Percentiles rank a stretch among this genome's conserved stretches.
Conservation (phyloP, 108 stramenopile genomes). For the Asterionellopsis glacialis region DNA sequence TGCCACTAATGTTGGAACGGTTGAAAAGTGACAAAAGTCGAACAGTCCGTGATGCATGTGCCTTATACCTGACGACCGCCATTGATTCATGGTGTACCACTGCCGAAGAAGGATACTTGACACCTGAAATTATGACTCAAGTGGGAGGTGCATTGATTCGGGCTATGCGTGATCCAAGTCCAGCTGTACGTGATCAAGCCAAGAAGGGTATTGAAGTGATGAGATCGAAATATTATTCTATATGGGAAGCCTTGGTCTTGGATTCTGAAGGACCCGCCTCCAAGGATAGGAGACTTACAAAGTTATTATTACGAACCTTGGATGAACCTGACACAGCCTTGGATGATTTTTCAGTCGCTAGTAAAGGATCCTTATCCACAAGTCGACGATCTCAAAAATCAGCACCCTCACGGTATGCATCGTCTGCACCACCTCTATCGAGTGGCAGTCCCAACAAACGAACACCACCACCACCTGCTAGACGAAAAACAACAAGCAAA, state of each 20-base stretch:
- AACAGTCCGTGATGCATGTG: constrained; percentile 76
- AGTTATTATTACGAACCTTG: constrained; percentile 34
- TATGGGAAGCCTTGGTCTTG: constrained; percentile 52
- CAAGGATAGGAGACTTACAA: constrained; percentile 44
- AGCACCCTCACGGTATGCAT: too few relatives aligned
- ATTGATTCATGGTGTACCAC: constrained; percentile 44
- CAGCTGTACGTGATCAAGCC: constrained; percentile 51
- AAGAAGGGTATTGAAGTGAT: constrained; percentile 54
- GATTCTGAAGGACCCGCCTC: constrained; percentile 27
- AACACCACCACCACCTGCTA: too few relatives aligned
- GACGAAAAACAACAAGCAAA: too few relatives aligned
- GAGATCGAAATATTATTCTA: constrained; percentile 32
- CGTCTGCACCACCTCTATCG: too few relatives aligned
- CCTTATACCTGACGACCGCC: constrained; percentile 50
- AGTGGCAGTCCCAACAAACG: too few relatives aligned
- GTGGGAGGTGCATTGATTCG: constrained; percentile 47
- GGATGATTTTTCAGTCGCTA: constrained; percentile 36
- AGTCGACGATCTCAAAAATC: background rate
- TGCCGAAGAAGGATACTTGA: constrained; percentile 23
- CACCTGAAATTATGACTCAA: constrained; percentile 49
- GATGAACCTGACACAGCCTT: constrained; percentile 19
- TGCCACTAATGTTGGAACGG: constrained; percentile 64
- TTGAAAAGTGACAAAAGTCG: constrained; percentile 65
- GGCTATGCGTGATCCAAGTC: constrained; percentile 63
- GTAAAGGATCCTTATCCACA: constrained; percentile 17